Percentiles rank a stretch among this genome's conserved stretches.
phyloP scores from a whole-genome alignment of 805 yeast genomes.

The Candida alai region DNA sequence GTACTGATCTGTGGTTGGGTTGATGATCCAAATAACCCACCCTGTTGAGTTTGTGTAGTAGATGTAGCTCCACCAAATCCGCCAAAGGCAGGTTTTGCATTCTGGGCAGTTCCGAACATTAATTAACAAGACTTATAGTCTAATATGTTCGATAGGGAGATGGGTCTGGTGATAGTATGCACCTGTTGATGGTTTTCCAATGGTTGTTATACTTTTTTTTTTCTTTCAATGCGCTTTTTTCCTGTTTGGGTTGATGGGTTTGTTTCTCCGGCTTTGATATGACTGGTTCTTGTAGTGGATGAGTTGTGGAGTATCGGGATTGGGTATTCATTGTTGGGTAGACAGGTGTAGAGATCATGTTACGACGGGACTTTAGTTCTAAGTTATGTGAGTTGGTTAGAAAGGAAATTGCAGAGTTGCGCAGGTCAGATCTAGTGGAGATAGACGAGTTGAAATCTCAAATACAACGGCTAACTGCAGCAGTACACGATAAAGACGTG shows the following conservation, averaged over 20 bases:
- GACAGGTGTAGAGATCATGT: neutral
- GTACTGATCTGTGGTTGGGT: neutral
- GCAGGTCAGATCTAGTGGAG: constrained; percentile 3
- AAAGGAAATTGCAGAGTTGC: constrained; percentile 2
- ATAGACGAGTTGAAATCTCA: constrained; percentile 1
- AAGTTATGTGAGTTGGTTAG: neutral
- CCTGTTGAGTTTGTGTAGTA: too few relatives aligned
- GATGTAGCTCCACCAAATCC: neutral
- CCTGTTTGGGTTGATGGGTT: neutral
- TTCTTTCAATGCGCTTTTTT: neutral
- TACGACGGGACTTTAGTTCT: constrained; percentile 3
- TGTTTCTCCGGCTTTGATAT: constrained; percentile 1
- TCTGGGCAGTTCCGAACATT: constrained; percentile 4
- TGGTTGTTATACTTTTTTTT: neutral
- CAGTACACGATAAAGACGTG: neutral
- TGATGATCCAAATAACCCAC: constrained; percentile 26
- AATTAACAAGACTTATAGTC: too few relatives aligned
- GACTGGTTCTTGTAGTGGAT: neutral
- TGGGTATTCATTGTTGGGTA: too few relatives aligned
- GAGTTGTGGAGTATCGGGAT: neutral
- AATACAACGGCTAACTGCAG: neutral
- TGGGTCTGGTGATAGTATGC: too few relatives aligned
- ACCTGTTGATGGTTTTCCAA: neutral
- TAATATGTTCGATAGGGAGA: too few relatives aligned
- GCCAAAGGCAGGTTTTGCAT: constrained; percentile 3